Evolutionary conservation across 192 early-diverging fungal genomes (phyloP).

Genomic region (Chytriomyces sp.): DNA sequence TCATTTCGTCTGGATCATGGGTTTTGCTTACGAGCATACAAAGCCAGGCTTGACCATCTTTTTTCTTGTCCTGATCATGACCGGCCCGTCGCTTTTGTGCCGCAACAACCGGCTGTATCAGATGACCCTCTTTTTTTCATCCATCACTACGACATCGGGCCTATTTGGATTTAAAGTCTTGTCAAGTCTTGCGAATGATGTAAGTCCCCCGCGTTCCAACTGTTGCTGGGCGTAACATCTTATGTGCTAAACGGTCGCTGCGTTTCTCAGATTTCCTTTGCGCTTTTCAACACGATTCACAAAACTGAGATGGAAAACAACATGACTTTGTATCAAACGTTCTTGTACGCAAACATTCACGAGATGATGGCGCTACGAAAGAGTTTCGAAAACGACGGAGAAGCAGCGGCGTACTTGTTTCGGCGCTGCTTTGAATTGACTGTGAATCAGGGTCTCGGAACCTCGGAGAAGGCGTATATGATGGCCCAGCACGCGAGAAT

Average conservation of each 20-base stretch:
- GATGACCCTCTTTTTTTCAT: constrained; percentile 3
- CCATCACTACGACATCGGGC: not conserved
- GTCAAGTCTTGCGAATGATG: not conserved
- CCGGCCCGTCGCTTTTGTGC: not conserved
- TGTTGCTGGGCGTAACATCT: no score
- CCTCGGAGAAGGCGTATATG: not conserved
- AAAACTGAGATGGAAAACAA: not conserved
- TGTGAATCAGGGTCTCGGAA: constrained; percentile 5
- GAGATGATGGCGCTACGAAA: not conserved
- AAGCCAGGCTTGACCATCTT: constrained; percentile 8
- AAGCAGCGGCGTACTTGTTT: not conserved
- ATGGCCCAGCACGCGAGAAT: not conserved
- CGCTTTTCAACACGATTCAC: not conserved
- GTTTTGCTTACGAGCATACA: not conserved
- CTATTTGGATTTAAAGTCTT: constrained; percentile 1
- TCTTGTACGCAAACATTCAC: constrained; percentile 10
- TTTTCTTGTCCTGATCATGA: constrained; percentile 4
- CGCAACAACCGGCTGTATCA: not conserved
- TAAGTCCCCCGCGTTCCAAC: no score
- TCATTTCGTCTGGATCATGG: not conserved
- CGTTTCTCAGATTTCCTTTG: not conserved
- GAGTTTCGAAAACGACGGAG: not conserved
- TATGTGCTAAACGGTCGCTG: no score
- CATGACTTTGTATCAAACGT: constrained; percentile 4
- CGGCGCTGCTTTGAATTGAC: not conserved